Base-by-base conservation (phyloP, 495 filamentous ascomycete genomes). In the Polyplosphaeria fusca region DNA sequence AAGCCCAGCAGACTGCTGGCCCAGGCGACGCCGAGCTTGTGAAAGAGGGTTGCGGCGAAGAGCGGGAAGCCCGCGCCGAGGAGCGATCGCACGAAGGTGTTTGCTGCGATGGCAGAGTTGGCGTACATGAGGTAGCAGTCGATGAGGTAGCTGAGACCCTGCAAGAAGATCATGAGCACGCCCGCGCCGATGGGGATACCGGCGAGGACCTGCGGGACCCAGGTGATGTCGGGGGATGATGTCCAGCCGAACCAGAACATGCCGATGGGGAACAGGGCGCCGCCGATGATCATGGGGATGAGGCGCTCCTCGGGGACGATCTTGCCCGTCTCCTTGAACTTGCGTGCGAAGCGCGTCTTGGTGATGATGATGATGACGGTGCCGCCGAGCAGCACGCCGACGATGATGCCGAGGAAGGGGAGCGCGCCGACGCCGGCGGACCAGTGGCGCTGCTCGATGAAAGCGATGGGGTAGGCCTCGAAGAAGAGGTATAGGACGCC, bases 1-100 rank as follows among this genome's bases (percentile, higher is more conserved):
- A 86, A 87, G 0, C 78, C 87, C 23, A 88, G 73, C 40, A 88
- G 68, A 65, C 77, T 82, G 0, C 77, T 76, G 4, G 85, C 86
- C 73, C 86, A 88, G 0, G 77, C 76, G 18, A 87, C 79, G 1
- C 85, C 86, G 12, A 87, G 62, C 28, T 78, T 79, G 46, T 48
- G 59, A 30, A 44, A 67, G 25, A 35, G 7, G 30, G 30, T 14
- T 14, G 30, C 14, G 7, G 30, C 30, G 30, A 73, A 70, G 5
- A 72, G 42, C 2, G 70, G 70, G 40, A 73, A 73, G 4, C 70
- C 74, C 4, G 71, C 79, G 0, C 71, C 77, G 25, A 74, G 55
- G 4, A 63, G 49, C 1, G 67, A 69, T 24, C 79, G 67, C 7
- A 79, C 47, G 30, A 80, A 64, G 0, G 73, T 73, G 53, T 79